These are phyloP conservation scores for Penicillium paxilli DNA, from an alignment of 495 filamentous ascomycete species.

Conservation along the genomic window DNA sequence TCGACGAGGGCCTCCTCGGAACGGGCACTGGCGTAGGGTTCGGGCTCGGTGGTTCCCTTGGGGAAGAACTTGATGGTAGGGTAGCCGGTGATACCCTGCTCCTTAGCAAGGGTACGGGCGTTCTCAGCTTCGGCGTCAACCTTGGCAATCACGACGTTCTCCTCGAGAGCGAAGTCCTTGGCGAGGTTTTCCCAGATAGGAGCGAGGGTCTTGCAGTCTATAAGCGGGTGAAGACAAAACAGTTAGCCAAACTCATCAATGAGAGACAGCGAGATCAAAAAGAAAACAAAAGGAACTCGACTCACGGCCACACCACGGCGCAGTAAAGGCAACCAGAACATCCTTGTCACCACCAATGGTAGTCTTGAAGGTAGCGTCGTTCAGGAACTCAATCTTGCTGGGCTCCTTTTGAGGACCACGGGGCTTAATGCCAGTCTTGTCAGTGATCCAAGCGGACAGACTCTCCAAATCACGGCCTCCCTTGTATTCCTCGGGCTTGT, in stretches of 20 bases:
- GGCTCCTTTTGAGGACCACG: constrained; percentile 70
- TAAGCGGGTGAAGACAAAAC: constrained; percentile 3
- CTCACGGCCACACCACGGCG: constrained; percentile 96
- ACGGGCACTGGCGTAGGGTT: constrained; percentile 76
- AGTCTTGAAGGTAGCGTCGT: constrained; percentile 74
- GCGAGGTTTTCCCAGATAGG: constrained; percentile 90
- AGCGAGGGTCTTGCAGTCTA: constrained; percentile 95
- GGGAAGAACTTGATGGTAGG: constrained; percentile 99
- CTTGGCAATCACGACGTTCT: constrained; percentile 83
- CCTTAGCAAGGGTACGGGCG: constrained; percentile 71
- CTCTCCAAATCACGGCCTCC: constrained; percentile 87
- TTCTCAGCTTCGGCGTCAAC: constrained; percentile 89
- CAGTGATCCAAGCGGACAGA: constrained; percentile 73
- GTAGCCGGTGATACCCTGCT: constrained; percentile 79
- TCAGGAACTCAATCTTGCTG: constrained; percentile 77
- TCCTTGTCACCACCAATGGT: constrained; percentile 81
- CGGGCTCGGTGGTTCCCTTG: constrained; percentile 72
- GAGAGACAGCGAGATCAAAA: constrained; percentile 1
- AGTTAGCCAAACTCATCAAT: constrained; percentile 15
- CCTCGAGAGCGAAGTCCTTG: constrained; percentile 74
- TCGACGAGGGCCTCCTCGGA: constrained; percentile 72
- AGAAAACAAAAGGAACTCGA: constrained; percentile 24
- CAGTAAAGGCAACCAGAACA: constrained; percentile 94
- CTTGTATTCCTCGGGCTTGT: constrained; percentile 81
- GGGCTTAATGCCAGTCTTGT: constrained; percentile 83